Evolutionary conservation across 2,329 filamentous ascomycete species (phyloP), one percentile per base, ranked within the genome.

Genomic region (Penicillium sp.): DNA sequence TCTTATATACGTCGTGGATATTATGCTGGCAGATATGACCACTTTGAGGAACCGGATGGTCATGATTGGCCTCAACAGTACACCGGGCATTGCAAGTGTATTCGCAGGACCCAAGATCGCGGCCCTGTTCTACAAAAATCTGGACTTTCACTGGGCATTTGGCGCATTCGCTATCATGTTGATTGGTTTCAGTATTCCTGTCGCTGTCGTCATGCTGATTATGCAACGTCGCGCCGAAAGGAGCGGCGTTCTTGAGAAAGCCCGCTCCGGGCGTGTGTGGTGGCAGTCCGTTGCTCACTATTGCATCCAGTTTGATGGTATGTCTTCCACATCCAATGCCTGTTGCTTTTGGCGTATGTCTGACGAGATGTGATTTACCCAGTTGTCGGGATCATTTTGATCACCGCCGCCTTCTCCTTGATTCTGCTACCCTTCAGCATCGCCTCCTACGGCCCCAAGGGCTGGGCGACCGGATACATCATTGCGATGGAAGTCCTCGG

Each of bases 21-120:
- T 86, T 41, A 79, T 86, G 61, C 74, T 82, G 46, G 78, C 83
- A 16, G 84, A 87, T 57, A 84, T 81, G 0, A 81, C 83, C 0
- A 72, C 73, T 0, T 72, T 87, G 29, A 75, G 74, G 47, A 83
- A 84, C 57, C 73, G 83, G 59, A 77, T 76, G 19, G 72, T 87
- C 38, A 78, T 81, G 61, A 76, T 81, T 42, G 81, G 80, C 0
- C 76, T 83, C 51, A 73, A 77, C 22, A 72, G 70, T 10, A 81
- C 82, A 0, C 83, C 83, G 0, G 82, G 80, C 57, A 80, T 87
- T 50, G 75, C 78, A 56, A 84, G 81, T 10, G 44, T 69, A 64
- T 60, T 63, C 79, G 29, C 63, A 57, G 1, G 68, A 57, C 8
- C 83, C 80, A 65, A 62, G 75, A 58, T 81, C 33, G 77, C 79